Conservation (phyloP, 441 rosid genomes). For the Syzygium malaccense region DNA sequence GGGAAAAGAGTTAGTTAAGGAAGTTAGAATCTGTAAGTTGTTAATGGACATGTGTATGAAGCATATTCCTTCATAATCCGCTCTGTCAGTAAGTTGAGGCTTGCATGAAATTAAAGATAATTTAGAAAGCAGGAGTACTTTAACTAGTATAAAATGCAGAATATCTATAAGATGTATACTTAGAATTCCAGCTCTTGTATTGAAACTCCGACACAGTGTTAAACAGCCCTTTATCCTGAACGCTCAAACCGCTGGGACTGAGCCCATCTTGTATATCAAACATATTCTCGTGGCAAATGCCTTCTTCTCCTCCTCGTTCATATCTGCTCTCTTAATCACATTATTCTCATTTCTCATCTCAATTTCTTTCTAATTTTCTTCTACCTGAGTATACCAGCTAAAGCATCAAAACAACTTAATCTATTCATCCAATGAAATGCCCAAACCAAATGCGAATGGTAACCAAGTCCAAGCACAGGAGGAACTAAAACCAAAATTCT, state of each 20-base stretch:
- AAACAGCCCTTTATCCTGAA: not conserved
- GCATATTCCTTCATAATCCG: not conserved
- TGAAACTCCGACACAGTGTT: not conserved
- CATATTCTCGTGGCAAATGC: not conserved
- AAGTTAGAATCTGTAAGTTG: not conserved
- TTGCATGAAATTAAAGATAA: not conserved
- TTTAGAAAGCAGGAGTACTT: not conserved
- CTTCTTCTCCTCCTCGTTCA: not conserved
- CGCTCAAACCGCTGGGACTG: fast-evolving
- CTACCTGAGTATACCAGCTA: not conserved
- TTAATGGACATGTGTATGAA: not conserved
- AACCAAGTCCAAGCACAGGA: no score
- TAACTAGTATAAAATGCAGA: fast-evolving
- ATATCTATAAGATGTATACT: not conserved
- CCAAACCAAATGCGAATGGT: not conserved
- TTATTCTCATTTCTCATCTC: not conserved
- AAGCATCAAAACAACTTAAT: not conserved
- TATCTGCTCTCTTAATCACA: not conserved
- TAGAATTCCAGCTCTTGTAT: not conserved
- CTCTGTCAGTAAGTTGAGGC: not conserved
- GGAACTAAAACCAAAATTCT: not conserved
- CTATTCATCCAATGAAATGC: not conserved
- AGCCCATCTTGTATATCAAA: not conserved
- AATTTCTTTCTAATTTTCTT: not conserved
- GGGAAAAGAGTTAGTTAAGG: not conserved